Evolutionary conservation across 805 yeast genomes (phyloP), one percentile per base, ranked within the genome.

Genomic region (Saccharomyces jurei): DNA sequence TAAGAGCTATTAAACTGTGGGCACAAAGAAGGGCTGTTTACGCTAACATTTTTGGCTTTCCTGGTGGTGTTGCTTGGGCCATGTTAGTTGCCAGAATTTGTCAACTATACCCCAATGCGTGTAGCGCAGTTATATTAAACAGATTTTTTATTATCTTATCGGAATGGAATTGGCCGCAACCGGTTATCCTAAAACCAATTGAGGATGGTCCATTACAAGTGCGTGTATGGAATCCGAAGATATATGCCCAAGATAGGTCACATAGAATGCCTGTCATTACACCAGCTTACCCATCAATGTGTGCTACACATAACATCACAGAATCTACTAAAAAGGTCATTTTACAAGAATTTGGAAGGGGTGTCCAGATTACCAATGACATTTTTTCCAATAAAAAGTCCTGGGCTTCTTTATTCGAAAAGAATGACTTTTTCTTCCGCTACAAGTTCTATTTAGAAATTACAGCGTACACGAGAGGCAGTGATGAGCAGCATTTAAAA

Each of bases 41-140:
- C 71, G 97, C 89, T 6, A 94, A 94, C 66, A 86, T 94, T 48
- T 89, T 86, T 78, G 99, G 99, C 0, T 94, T 92, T 71, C 99
- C 98, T 0, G 99, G 99, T 65, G 99, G 99, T 71, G 99, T 94
- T 50, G 99, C 99, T 1, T 94, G 99, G 99, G 99, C 99, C 0
- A 94, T 94, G 97, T 71, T 94, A 46, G 97, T 91, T n/a, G 99
- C 98, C 1, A 79, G 99, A 63, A 89, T 94, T 29, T 94, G 99
- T 71, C 99, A 94, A 69, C 73, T 94, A 51, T 94, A 92, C 68
- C 99, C 99, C 9, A 92, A 92, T 71, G 96, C 98, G 0, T 95
- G 90, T 11, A 85, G 97, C 57, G 89, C 98, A 0, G 89, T 87
- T 2, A 86, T 94, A 52, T 84, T 94, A n/a, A 82, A 86, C 56